Conservation (phyloP, 768 basidiomycete species). For the Jaapia argillacea region DNA sequence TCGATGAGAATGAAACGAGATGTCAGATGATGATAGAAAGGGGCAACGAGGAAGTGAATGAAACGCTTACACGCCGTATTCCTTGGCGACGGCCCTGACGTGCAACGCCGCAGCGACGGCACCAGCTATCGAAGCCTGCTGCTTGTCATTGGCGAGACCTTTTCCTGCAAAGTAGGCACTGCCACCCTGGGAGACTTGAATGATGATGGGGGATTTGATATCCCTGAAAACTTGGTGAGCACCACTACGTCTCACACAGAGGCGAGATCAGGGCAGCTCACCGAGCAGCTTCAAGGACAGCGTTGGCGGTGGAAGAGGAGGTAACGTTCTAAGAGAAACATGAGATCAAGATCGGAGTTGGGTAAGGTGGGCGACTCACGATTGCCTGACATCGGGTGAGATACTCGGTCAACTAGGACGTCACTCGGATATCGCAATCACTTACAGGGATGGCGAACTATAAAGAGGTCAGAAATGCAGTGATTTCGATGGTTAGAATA, state of each 20-base stretch:
- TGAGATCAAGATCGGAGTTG: slow-evolving; percentile 5
- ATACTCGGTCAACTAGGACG: too few species aligned
- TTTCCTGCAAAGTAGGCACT: slow-evolving; percentile 95
- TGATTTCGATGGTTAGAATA: slow-evolving; percentile 8
- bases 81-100: slow-evolving; percentile 76
- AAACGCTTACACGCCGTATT: slow-evolving; percentile 76
- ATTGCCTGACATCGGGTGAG: too few species aligned
- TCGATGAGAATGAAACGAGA: slow-evolving; percentile 1
- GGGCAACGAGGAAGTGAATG: slow-evolving; percentile 2
- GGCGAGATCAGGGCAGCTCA: slow-evolving; percentile 28
- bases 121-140: slow-evolving; percentile 91
- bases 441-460: slow-evolving; percentile 83
- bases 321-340: slow-evolving; percentile 70
- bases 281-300: slow-evolving; percentile 93
- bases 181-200: slow-evolving; percentile 97
- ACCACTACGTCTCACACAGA: slow-evolving; percentile 4
- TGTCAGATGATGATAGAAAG: not conserved
- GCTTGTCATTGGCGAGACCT: slow-evolving; percentile 88
- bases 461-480: slow-evolving; percentile 5
- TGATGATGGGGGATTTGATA: slow-evolving; percentile 93
- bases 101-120: slow-evolving; percentile 90
- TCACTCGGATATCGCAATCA: slow-evolving; percentile 10
- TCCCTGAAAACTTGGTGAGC: slow-evolving; percentile 39
- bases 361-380: slow-evolving; percentile 36
- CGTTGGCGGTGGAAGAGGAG: slow-evolving; percentile 91